Conservation (phyloP, 2,329 filamentous ascomycete species). For the Biscogniauxia mediterranea region DNA sequence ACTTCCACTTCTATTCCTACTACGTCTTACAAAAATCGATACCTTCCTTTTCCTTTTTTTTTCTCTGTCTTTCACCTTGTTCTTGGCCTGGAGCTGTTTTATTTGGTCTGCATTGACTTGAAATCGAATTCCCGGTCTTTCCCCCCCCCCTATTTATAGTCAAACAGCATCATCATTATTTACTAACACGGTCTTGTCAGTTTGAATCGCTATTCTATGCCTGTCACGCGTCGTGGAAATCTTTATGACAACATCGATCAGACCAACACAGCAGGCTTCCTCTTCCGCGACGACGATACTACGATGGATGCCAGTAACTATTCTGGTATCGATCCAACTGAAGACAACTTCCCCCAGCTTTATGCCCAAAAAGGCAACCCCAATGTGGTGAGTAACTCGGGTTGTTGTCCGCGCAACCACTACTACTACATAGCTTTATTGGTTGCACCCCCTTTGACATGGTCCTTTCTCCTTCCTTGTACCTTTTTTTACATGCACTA, state of each 20-base stretch:
- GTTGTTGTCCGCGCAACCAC: background rate
- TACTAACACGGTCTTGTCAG: slow-evolving; percentile 43
- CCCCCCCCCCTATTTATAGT: background rate
- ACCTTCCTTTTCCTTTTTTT: background rate
- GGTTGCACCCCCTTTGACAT: background rate
- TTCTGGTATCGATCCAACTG: slow-evolving; percentile 68
- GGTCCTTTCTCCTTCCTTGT: background rate
- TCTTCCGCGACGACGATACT: slow-evolving; percentile 77
- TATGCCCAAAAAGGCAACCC: slow-evolving; percentile 59
- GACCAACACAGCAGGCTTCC: slow-evolving; percentile 80
- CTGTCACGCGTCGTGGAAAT: slow-evolving; percentile 70
- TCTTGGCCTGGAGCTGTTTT: background rate
- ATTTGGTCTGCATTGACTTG: background rate
- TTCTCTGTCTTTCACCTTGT: background rate
- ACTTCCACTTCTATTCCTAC: background rate
- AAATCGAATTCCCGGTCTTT: background rate
- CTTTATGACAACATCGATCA: slow-evolving; percentile 72
- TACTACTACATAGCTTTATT: background rate
- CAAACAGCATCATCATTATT: background rate
- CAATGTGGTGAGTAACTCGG: slow-evolving; percentile 42
- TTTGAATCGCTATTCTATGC: slow-evolving; percentile 91
- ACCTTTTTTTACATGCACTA: background rate
- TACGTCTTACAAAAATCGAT: background rate
- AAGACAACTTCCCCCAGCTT: slow-evolving; percentile 86
- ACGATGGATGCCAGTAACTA: slow-evolving; percentile 65